Evolutionary conservation across 2,329 filamentous ascomycete genomes (phyloP).

Genomic region (Talaromyces rugulosus): DNA sequence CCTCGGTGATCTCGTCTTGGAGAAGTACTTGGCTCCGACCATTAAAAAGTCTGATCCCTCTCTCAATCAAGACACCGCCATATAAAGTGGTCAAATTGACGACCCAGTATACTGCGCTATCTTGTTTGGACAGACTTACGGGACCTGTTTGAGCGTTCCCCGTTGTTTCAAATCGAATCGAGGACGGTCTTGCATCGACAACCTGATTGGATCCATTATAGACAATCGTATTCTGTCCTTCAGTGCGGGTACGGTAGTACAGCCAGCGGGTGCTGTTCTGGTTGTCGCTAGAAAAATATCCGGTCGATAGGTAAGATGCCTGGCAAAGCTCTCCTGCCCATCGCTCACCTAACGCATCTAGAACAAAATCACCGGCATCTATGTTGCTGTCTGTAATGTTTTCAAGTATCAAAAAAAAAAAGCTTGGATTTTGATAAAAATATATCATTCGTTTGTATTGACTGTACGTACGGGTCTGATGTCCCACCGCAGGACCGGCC

Average conservation of each 20-base stretch:
- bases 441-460: background rate
- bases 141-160: background rate
- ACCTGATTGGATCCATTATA: background rate
- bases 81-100: background rate
- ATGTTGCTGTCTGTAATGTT: background rate
- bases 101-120: constrained; percentile 1
- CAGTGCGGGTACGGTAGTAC: background rate
- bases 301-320: background rate
- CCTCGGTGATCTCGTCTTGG: background rate
- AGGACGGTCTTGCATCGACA: background rate
- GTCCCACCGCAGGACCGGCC: background rate
- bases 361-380: constrained; percentile 1
- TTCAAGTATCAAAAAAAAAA: background rate
- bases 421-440: too few species aligned
- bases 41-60: background rate
- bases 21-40: background rate
- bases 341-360: constrained; percentile 2
- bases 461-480: background rate
- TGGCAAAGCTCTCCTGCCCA: constrained; percentile 5
- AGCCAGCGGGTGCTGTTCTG: background rate
- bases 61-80: background rate
- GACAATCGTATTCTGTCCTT: constrained; percentile 1
- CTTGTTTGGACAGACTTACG: background rate
- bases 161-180: background rate
- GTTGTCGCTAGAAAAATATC: background rate